Percentiles rank a stretch among this genome's conserved stretches.
Evolutionary conservation across 2,329 filamentous ascomycete genomes (phyloP).

Genomic region (Neonectria magnoliae): DNA sequence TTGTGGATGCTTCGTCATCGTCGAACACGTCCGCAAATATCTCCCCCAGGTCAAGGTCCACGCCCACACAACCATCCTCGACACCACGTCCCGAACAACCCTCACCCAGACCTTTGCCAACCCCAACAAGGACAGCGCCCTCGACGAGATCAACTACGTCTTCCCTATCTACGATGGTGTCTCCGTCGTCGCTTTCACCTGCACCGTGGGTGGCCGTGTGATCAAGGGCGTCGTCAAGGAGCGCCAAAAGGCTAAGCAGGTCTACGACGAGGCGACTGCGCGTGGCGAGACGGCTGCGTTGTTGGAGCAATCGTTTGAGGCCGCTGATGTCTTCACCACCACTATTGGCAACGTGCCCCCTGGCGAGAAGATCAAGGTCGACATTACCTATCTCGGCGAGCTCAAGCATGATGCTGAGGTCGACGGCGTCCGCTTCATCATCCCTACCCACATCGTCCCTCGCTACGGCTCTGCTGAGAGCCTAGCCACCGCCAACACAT

Average conservation of each 20-base stretch:
- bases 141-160: conserved; percentile 67
- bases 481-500: conserved; percentile 9
- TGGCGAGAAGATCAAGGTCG: conserved; percentile 64
- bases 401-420: conserved; percentile 76
- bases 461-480: conserved; percentile 62
- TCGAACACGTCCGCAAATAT: conserved; percentile 48
- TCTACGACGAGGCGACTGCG: conserved; percentile 67
- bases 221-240: conserved; percentile 75
- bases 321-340: conserved; percentile 74
- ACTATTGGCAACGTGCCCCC: conserved; percentile 74
- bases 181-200: conserved; percentile 74
- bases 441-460: conserved; percentile 74
- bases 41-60: conserved; percentile 68
- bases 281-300: conserved; percentile 71
- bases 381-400: conserved; percentile 75
- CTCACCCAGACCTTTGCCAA: conserved; percentile 71
- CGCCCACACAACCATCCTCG: conserved; percentile 69
- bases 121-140: conserved; percentile 47
- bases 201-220: conserved; percentile 67
- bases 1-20: conserved; percentile 51
- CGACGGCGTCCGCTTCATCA: conserved; percentile 74
- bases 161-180: conserved; percentile 81
- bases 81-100: conserved; percentile 59
- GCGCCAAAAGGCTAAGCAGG: conserved; percentile 67
- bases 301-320: conserved; percentile 68